Evolutionary conservation across 441 rosid species (phyloP), one percentile per base, ranked within the genome.

Genomic region (Flueggea neowawraea): DNA sequence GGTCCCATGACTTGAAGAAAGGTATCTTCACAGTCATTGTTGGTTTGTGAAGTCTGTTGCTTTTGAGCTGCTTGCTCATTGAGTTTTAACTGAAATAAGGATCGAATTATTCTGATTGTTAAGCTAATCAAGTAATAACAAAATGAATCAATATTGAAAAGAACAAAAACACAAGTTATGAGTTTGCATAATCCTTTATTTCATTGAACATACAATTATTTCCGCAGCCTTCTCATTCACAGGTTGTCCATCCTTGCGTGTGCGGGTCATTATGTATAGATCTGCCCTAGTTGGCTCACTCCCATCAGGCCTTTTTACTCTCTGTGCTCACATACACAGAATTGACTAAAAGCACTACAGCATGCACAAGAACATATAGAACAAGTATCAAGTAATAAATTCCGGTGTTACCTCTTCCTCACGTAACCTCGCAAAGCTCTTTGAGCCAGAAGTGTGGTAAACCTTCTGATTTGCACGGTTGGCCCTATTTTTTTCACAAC

Each of bases 161-260:
- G 41, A 22, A 22, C 1, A 22, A 22, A 22, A 36, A 36, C 41
- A 55, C 14, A 44, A 41, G 17, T 16, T 16, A 51, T 32, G 51
- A 14, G 10, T 12, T 33, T 16, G 15, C 16, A 54, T n/a, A 43
- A 32, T 48, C 32, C 48, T 22, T 22, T 22, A 22, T 22, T 22
- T 22, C 28, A 50, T 58, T 28, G 31, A 31, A 69, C 77, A 61
- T 71, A 79, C 80, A 39, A 76, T 79, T 50, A 57, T 16, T 63
- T 53, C 76, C 14, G 75, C 78, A 4, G 78, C 81, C 16, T 47
- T n/a, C 47, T 73, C 68, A 53, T 71, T 56, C 47, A 73, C 64
- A 48, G 81, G 84, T 32, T 61, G 70, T 54, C 81, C 84, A 64
- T 76, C 63, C 72, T 76, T 80, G 13, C 74, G 70, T n/a, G 77